Conservation (phyloP, 352 stramenopile genomes). For the Phytophthora pisi region DNA sequence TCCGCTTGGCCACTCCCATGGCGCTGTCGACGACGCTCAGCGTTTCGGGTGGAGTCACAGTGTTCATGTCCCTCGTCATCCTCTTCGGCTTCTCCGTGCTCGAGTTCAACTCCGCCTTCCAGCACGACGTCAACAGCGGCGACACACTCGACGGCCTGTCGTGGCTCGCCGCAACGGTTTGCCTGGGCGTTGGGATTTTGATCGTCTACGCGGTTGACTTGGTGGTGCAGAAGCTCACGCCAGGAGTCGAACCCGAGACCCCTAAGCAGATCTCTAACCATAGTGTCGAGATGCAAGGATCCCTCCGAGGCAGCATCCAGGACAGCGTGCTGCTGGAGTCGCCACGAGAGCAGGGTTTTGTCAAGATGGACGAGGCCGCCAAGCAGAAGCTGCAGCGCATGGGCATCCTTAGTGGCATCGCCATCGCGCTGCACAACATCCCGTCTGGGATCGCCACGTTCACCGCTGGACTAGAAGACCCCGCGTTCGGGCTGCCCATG, state of each 20-base stretch:
- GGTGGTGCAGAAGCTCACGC: slow-evolving; percentile 50
- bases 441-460: slow-evolving; percentile 97
- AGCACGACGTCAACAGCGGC: slow-evolving; percentile 31
- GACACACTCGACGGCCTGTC: slow-evolving; percentile 38
- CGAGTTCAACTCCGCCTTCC: slow-evolving; percentile 37
- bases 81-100: slow-evolving; percentile 56
- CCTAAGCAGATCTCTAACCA: slow-evolving; percentile 8
- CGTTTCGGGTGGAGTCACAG: slow-evolving; percentile 67
- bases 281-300: slow-evolving; percentile 2
- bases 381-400: slow-evolving; percentile 77
- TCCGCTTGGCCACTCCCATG: slow-evolving; percentile 58
- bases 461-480: slow-evolving; percentile 88
- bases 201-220: slow-evolving; percentile 55
- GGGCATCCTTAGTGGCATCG: slow-evolving; percentile 92
- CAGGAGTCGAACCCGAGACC: slow-evolving; percentile 23
- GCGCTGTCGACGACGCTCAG: slow-evolving; percentile 62
- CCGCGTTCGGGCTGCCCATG: slow-evolving; percentile 86
- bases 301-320: slow-evolving; percentile 20
- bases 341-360: slow-evolving; percentile 28
- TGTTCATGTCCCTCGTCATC: slow-evolving; percentile 76
- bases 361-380: slow-evolving; percentile 45
- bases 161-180: slow-evolving; percentile 81
- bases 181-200: slow-evolving; percentile 83
- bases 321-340: slow-evolving; percentile 38
- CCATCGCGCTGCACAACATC: slow-evolving; percentile 97